phyloP scores from a whole-genome alignment of 1,284 basidiomycete species.

The Heterobasidion parviporum region DNA sequence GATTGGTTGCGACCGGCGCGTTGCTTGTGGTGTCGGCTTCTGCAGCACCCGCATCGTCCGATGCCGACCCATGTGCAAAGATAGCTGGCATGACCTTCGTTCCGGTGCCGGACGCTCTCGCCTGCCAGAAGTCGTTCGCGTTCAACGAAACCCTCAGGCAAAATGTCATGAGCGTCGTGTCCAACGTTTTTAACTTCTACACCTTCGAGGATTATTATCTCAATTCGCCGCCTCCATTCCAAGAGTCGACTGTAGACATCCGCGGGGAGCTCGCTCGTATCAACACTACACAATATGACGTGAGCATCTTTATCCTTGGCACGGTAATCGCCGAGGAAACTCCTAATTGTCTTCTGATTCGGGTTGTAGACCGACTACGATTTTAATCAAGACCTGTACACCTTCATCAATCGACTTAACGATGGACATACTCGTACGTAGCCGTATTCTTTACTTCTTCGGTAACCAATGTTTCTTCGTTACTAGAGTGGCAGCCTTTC shows the following conservation, averaged over 20 bases:
- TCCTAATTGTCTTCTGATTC: neutral
- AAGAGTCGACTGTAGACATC: conserved; percentile 52
- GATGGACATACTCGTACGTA: conserved; percentile 58
- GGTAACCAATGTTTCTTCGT: neutral
- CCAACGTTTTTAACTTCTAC: conserved; percentile 54
- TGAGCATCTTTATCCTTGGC: conserved; percentile 14
- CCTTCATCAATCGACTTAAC: conserved; percentile 49
- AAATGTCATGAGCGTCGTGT: conserved; percentile 46
- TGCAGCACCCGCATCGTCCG: neutral
- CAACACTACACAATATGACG: conserved; percentile 37
- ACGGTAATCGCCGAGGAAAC: neutral
- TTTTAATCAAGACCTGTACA: conserved; percentile 53
- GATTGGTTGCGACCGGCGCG: neutral
- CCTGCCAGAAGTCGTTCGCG: conserved; percentile 52
- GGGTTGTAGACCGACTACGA: conserved; percentile 18
- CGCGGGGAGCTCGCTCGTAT: conserved; percentile 38
- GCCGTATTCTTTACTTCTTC: neutral
- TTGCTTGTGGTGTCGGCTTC: neutral
- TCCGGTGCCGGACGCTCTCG: conserved; percentile 43
- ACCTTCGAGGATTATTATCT: conserved; percentile 59
- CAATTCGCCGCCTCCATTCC: conserved; percentile 50
- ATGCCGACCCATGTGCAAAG: conserved; percentile 37
- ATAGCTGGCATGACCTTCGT: conserved; percentile 42
- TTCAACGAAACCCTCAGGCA: conserved; percentile 57
- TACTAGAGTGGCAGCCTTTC: conserved; percentile 45